Conservation (phyloP, 768 basidiomycete species). For the Auriscalpium orientale region DNA sequence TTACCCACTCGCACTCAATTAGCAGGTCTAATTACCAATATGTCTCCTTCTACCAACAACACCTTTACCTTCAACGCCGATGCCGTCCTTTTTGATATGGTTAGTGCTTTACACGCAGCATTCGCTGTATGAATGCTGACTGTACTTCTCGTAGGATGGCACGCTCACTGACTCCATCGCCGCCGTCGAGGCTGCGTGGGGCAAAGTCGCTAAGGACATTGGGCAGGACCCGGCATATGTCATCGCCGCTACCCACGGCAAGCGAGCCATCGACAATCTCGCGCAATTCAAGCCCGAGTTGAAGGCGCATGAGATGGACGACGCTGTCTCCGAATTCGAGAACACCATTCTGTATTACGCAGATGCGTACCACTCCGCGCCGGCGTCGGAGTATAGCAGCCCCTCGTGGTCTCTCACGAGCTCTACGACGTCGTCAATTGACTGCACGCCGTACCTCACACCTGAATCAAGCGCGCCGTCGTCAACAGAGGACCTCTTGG, state of each 20-base stretch:
- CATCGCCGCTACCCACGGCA: conserved; percentile 72
- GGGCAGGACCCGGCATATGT: conserved; percentile 60
- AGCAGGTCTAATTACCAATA: background rate
- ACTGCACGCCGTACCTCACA: conserved; percentile 35
- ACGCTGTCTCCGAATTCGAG: conserved; percentile 54
- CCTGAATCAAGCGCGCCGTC: conserved; percentile 32
- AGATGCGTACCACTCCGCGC: conserved; percentile 47
- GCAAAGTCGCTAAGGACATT: conserved; percentile 60
- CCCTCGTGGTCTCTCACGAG: conserved; percentile 15
- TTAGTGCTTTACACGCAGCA: conserved; percentile 12
- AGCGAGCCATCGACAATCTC: conserved; percentile 72
- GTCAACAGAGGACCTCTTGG: conserved; percentile 35
- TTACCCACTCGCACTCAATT: background rate
- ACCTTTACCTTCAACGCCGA: conserved; percentile 38
- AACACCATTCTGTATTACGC: conserved; percentile 59
- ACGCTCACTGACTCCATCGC: conserved; percentile 70
- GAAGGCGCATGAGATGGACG: conserved; percentile 46
- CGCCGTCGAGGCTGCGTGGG: conserved; percentile 72
- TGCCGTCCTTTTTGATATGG: conserved; percentile 66
- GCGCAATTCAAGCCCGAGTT: conserved; percentile 51
- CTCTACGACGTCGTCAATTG: conserved; percentile 22
- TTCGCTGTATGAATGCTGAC: conserved; percentile 15
- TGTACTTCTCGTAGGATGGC: conserved; percentile 39
- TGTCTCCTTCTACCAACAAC: background rate
- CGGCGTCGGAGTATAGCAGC: conserved; percentile 26